Evolutionary conservation across 1,284 basidiomycete genomes (phyloP).

Genomic region (Ustilago bromivora): DNA sequence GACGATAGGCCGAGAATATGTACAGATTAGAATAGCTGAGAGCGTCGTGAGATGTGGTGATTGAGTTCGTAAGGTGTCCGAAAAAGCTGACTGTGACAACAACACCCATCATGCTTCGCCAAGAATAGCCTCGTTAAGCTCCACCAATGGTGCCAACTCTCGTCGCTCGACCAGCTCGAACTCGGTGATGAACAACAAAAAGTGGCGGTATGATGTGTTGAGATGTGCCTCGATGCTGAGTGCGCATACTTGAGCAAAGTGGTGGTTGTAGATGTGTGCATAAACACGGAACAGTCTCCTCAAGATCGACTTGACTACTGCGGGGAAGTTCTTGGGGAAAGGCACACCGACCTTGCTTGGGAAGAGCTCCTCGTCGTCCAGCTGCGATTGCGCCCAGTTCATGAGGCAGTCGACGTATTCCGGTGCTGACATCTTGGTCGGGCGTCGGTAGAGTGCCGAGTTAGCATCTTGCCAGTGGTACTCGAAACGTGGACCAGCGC

Average conservation of each 20-base stretch:
- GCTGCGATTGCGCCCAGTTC: conserved; percentile 95
- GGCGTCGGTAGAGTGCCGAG: conserved; percentile 62
- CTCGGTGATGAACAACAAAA: conserved; percentile 97
- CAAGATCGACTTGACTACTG: conserved; percentile 91
- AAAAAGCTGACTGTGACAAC: neutral
- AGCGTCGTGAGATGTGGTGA: neutral
- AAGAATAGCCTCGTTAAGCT: conserved; percentile 94
- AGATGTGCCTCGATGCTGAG: conserved; percentile 98
- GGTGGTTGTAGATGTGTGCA: conserved; percentile 98
- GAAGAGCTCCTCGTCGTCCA: conserved; percentile 93
- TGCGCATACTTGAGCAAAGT: conserved; percentile 98
- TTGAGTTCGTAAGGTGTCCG: neutral
- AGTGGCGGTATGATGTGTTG: conserved; percentile 98
- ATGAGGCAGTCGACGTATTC: conserved; percentile 98
- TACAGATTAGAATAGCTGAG: conserved; percentile 10
- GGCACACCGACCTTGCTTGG: conserved; percentile 94
- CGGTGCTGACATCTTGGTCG: conserved; percentile 67
- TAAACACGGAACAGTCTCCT: conserved; percentile 95
- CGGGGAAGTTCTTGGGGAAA: conserved; percentile 90
- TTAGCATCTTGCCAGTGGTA: conserved; percentile 93
- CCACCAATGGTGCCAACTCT: conserved; percentile 93
- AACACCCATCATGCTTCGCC: conserved; percentile 52
- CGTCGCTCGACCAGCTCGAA: conserved; percentile 98
- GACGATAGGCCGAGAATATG: neutral
- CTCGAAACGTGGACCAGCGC: conserved; percentile 94